Base-by-base conservation (phyloP, 345 rosid species). In the Lenwebbia sp. region DNA sequence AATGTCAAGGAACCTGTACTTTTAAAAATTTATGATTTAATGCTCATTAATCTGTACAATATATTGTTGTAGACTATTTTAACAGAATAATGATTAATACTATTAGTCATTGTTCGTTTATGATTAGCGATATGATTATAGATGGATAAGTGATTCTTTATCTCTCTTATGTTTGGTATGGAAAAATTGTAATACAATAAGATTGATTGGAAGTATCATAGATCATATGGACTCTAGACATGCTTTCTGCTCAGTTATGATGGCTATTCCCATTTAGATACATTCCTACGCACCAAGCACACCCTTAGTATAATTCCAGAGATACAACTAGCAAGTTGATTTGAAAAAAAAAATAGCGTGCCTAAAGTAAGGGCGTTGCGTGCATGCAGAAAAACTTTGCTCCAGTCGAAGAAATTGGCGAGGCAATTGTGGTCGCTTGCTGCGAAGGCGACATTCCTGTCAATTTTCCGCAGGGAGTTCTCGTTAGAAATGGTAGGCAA, bases 361-460 rank as follows among this genome's bases (percentile, higher is more conserved):
- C 41, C 23, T 82, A 28, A 51, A 51, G 37, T 82, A 33, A 41
- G 84, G 54, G 40, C 83, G 26, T 13, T 22, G 37, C 84, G 14
- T 33, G 21, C 84, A 26, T 52, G 85, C 88, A 89, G 93, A 89
- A 88, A 53, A 92, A 92, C 88, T 89, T 91, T 87, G 93, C 88
- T 51, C 94, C 95, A 0, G 92, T 91, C 2, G 89, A 88, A 23
- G 93, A 90, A 86, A 81, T 89, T 41, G 86, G 85, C 52, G 90
- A 89, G 85, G 87, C 88, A 25, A 85, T 85, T 54, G 82, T 33
- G 15, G 85, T 90, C 62, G 83, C 70, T 44, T 55, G 37, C 78
- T 82, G 84, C 26, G 85, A 90, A 78, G 92, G 92, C 5, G 44
- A 84, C 58, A 86, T 90, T 55, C 94, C 92, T 0, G 57, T 47